Base-by-base conservation (phyloP, 192 early-diverging fungal genomes). In the Kappamyces sp. region DNA sequence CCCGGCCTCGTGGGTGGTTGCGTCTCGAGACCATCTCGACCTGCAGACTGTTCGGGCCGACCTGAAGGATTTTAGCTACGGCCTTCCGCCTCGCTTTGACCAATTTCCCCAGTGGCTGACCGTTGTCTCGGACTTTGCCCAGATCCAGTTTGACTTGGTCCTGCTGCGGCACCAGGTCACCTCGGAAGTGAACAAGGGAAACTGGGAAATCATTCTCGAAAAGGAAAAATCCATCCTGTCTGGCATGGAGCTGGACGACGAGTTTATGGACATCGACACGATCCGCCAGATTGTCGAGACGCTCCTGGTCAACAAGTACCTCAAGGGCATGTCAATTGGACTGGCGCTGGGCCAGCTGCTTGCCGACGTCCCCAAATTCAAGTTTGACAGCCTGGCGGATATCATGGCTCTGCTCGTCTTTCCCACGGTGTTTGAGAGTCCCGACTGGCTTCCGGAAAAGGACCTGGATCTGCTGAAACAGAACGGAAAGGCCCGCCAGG, bases 361-460 rank as follows among this genome's bases (percentile, higher is more conserved):
- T 10, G 72, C 64, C 49, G 71, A 80, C 57, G 55, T 58, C 7
- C 66, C 60, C 35, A 44, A 39, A 34, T 47, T 62, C 12, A n/a
- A 55, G 9, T 74, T 75, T 47, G 37, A 59, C 0, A 55, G 70
- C 23, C 73, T 86, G 13, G 64, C 80, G 15, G 74, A 68, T 0
- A 51, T 85, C 10, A 65, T 86, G 49, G 69, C 78, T 38, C 62
- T 90, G 23, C 74, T 88, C 1, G 57, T 90, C 37, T 90, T 87
- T 65, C 88, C 88, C 3, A 90, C 86, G 0, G 78, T 87, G 10
- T 88, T 76, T 62, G 88, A 90, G 50, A n/a, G 44, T 3, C 61
- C 50, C 7, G 50, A 37, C 2, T 73, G 69, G 71, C 47, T 74
- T 0, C 55, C 49, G 34, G 35, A 12, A 10, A 52, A 40, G 38